These are phyloP conservation scores for Knufia fluminis DNA, from an alignment of 2,329 filamentous ascomycete species.

Conservation along the genomic window DNA sequence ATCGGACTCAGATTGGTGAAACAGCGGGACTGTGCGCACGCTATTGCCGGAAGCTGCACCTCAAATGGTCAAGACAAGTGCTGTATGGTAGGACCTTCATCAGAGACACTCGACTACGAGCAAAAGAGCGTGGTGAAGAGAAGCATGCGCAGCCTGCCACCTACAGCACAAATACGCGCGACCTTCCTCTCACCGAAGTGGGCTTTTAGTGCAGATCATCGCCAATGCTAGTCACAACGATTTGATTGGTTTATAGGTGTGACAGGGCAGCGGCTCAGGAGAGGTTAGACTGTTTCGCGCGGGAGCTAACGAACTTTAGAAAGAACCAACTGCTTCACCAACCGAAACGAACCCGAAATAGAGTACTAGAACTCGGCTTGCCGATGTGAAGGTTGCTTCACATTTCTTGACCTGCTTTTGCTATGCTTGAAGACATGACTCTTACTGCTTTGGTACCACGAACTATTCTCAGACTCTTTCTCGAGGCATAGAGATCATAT, in stretches of 20 bases:
- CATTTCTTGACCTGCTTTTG: not conserved
- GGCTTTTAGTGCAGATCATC: not conserved
- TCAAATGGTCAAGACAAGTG: too few species aligned
- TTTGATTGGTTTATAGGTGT: slow-evolving; percentile 3
- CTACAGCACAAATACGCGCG: not conserved
- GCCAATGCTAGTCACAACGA: not conserved
- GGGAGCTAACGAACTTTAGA: slow-evolving; percentile 2
- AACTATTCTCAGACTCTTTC: too few species aligned
- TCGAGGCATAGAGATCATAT: too few species aligned
- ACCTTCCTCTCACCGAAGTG: not conserved
- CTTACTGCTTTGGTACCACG: too few species aligned
- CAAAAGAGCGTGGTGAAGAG: not conserved
- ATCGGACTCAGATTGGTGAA: too few species aligned
- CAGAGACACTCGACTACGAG: too few species aligned
- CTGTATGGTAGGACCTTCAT: too few species aligned
- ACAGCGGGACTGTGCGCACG: too few species aligned
- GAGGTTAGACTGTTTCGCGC: slow-evolving; percentile 1
- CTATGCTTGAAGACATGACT: too few species aligned
- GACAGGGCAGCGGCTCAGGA: not conserved
- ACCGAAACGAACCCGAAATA: slow-evolving; percentile 1
- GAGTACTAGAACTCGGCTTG: too few species aligned
- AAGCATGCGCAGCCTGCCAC: not conserved
- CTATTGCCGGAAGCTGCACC: too few species aligned
- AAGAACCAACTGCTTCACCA: not conserved
- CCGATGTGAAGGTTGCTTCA: not conserved